Base-by-base conservation (phyloP, 495 filamentous ascomycete genomes). In the Tuber calosporum region DNA sequence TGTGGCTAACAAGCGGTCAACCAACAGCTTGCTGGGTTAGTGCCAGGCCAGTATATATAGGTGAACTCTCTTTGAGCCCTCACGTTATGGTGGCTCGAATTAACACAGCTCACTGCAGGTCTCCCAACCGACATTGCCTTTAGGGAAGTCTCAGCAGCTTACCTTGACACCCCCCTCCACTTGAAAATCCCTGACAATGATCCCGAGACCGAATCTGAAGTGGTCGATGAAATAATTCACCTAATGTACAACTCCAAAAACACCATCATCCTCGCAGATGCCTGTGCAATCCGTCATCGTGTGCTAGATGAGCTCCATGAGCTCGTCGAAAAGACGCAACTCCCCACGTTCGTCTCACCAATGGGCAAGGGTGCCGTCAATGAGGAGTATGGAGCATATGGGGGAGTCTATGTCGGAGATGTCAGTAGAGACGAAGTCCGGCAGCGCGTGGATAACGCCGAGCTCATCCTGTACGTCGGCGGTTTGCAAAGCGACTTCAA, bases 301-400 rank as follows among this genome's bases (percentile, higher is more conserved):
- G 89, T 90, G 19, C 83, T 95, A 8, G 84, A 89, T 0, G 94
- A 97, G 81, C 88, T 92, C 17, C 89, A 90, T 70, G 88, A 90
- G 41, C 84, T 98, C n/a, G 84, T 97, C 45, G 86, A 90, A 66
- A 92, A 89, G 79, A 91, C 92, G 1, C 85, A 88, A 13, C 83
- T 97, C 15, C 94, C 93, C 11, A 90, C 90, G 0, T 97, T 95
- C 82, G 92, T 95, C 30, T 89, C 93, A 0, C 94, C 94, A 2
- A 96, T 96, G 93, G 93, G 94, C 73, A 97, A 97, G 83, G 89
- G 94, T 62, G 92, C 90, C 11, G 88, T 97, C 69, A 86, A 97
- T 74, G 93, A 98, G 81, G 88, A 87, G 1, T 85, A 89, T 69
- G 85, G 88, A 15, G 89, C 87, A 73, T 97, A 91, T 79, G 92